Base-by-base conservation (phyloP, 78 protist genomes). In the Corallochytrium limacisporum region DNA sequence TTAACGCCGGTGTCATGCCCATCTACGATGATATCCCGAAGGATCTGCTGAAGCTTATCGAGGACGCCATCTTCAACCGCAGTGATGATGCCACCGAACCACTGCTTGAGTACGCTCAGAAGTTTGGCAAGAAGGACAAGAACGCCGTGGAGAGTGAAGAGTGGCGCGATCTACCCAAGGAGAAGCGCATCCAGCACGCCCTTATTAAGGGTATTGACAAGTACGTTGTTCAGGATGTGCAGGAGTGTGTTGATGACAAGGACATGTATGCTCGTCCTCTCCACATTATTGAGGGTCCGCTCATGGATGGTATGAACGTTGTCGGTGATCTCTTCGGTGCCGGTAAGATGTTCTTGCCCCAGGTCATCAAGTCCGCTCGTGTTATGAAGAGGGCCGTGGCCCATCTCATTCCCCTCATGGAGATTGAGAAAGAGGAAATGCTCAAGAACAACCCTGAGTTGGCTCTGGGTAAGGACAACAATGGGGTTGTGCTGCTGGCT, bases 291-390 rank as follows among this genome's bases (percentile, higher is more conserved):
- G 94, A 91, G 62, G 95, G 98, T 6, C 99, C 98, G 42, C 79
- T 96, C 42, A 92, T 96, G 97, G 51, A 6, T 9, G 99, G 98
- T 53, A 94, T 95, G 98, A 72, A 46, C 73, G 61, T 67, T 16
- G 98, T 95, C 50, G 98, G 99, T 39, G 96, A 92, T 53, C 73
- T 94, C 10, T 95, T 95, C 65, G 99, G 98, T 50, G 79, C 95
- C 6, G 99, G 99, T 20, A 91, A 53, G 79, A 92, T 95, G 97
- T 95, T 95, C 79, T 72, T 95, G 77, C 98, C 99, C 24, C 96
- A 91, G 63, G 95, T 95, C 24, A 89, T 95, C 76, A 94, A 94
- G 76, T 63, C 85, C 18, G 98, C 99, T 4, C 85, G 97, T 4
- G 99, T 93, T 26, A 95, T 95, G 99, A 91, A 90, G 74, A 87